Evolutionary conservation across 1,284 basidiomycete species (phyloP).

Genomic region (Irpex sp.): DNA sequence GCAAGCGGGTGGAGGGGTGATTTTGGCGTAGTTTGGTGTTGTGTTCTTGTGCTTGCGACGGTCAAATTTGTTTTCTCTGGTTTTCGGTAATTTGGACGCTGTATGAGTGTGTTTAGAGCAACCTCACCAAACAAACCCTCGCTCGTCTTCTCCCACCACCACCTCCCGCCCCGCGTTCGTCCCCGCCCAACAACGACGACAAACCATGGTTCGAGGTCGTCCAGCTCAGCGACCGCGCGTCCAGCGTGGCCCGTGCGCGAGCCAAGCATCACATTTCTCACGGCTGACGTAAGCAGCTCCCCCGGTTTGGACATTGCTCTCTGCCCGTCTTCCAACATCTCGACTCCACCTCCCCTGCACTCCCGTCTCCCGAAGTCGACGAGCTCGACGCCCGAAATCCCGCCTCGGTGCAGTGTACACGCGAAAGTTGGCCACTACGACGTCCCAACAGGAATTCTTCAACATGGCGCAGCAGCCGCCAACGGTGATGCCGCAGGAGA

Average conservation of each 20-base stretch:
- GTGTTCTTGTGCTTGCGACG: slow-evolving; percentile 49
- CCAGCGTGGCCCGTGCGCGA: slow-evolving; percentile 30
- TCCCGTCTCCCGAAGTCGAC: slow-evolving; percentile 2
- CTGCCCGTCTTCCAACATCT: neutral
- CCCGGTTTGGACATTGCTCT: slow-evolving; percentile 16
- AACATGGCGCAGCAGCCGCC: slow-evolving; percentile 35
- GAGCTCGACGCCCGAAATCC: slow-evolving; percentile 8
- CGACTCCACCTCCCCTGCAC: neutral
- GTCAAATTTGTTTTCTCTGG: slow-evolving; percentile 65
- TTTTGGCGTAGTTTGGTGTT: slow-evolving; percentile 48
- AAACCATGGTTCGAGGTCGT: slow-evolving; percentile 6
- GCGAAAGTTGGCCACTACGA: neutral
- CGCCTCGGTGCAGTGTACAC: slow-evolving; percentile 10
- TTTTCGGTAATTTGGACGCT: slow-evolving; percentile 68
- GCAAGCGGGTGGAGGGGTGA: neutral
- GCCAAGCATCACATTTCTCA: slow-evolving; percentile 23
- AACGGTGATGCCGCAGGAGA: slow-evolving; percentile 41
- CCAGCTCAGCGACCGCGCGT: slow-evolving; percentile 9
- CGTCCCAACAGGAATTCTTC: slow-evolving; percentile 6
- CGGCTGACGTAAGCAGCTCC: slow-evolving; percentile 31
- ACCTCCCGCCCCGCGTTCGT: slow-evolving; percentile 14
- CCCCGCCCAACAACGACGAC: slow-evolving; percentile 15
- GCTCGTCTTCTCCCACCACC: slow-evolving; percentile 15
- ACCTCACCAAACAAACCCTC: slow-evolving; percentile 35
- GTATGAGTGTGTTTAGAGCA: slow-evolving; percentile 50